Percentiles rank a stretch among this genome's conserved stretches.
phyloP scores from a whole-genome alignment of 495 filamentous ascomycete species.

The Penicillium silybi region DNA sequence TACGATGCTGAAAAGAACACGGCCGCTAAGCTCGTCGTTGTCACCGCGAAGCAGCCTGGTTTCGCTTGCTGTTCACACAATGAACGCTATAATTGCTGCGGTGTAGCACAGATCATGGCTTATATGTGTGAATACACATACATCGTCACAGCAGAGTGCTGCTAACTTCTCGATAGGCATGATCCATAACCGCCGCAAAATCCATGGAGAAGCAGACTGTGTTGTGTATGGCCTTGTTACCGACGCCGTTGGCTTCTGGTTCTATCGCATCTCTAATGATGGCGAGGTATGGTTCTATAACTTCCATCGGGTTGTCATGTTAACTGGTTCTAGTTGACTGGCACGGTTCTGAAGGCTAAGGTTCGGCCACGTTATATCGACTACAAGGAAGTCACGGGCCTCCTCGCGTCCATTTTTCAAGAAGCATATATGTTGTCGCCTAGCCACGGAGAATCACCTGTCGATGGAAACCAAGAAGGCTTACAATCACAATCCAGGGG shows the following conservation, averaged over 20 bases:
- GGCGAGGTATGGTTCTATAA: neutral
- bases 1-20: neutral
- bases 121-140: conserved; percentile 2
- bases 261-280: conserved; percentile 4
- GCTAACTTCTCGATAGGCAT: neutral
- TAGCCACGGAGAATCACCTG: neutral
- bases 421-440: neutral
- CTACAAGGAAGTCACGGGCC: neutral
- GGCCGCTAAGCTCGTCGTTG: conserved; percentile 4
- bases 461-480: no score
- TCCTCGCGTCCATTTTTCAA: conserved; percentile 1
- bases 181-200: conserved; percentile 2
- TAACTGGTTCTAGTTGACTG: conserved; percentile 1
- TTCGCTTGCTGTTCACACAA: neutral
- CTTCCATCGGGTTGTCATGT: neutral
- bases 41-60: conserved; percentile 2
- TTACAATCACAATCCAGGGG: no score
- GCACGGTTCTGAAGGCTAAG: neutral
- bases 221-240: conserved; percentile 3
- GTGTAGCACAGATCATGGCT: neutral
- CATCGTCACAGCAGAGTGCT: no score
- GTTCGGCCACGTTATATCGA: neutral
- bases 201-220: conserved; percentile 1
- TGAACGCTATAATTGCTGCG: neutral
- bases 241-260: conserved; percentile 5